Evolutionary conservation across 768 basidiomycete species (phyloP), one percentile per base, ranked within the genome.

Genomic region (Nevesoporus exiguus): DNA sequence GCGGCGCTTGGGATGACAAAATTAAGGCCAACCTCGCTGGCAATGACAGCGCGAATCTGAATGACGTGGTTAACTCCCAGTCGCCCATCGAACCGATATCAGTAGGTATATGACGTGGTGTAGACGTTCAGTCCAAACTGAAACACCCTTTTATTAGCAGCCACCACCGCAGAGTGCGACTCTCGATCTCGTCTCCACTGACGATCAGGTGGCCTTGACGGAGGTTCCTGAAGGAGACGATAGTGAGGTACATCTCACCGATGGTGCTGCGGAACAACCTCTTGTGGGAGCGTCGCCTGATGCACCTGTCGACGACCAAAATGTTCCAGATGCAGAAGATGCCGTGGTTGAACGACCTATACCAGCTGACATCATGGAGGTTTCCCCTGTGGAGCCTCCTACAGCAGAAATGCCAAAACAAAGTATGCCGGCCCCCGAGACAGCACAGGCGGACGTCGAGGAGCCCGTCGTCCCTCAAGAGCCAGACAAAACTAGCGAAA

Each of bases 1-100:
- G 78, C 13, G 90, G 90, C 1, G 69, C 71, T 49, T 83, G 84
- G 80, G 86, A 88, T 61, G 74, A 76, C 46, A 72, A 71, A 59
- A 79, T 86, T 17, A 70, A 61, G 55, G 63, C 65, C 52, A 60
- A 75, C 57, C 65, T 73, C 63, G 63, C 31, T 29, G 46, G 33
- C 22, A 57, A 52, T 47, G 52, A 30, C 42, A 10, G 37, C 36
- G 34, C 46, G 13, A 49, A 10, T 68, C 17, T 49, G 13, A 19
- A 4, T 46, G 58, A 58, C 22, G 30, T 49, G 39, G 46, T 42
- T 5, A 39, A 48, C 25, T 9, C 48, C 6, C 55, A 46, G 15
- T 3, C 40, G 19, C 46, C 55, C 7, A 9, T 25, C 5, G 49
- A 59, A 40, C 40, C 33, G 7, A 5, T 22, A 25, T 14, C 39